These are phyloP conservation scores for Aspergillus kassunensis DNA, from an alignment of 495 filamentous ascomycete genomes.

Conservation along the genomic window DNA sequence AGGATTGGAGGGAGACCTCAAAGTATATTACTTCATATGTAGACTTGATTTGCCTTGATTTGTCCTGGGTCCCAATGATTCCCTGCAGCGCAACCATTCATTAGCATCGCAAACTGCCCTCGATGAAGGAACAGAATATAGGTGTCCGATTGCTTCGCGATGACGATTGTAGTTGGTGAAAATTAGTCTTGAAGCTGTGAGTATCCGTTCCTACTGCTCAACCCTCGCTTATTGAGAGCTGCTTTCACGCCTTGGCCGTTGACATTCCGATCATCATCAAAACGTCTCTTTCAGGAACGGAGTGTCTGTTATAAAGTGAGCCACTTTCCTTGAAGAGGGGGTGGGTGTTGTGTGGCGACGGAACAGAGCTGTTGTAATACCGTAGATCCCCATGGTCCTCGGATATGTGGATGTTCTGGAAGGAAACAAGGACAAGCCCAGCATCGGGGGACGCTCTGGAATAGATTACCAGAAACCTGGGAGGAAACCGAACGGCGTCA, in stretches of 20 bases:
- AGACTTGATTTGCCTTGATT: too few relatives aligned
- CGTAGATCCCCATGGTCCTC: background rate
- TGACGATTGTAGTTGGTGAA: background rate
- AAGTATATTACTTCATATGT: too few relatives aligned
- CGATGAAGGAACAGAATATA: too few relatives aligned
- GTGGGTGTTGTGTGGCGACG: background rate
- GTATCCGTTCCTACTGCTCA: background rate
- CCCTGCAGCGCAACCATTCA: background rate
- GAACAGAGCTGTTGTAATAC: background rate
- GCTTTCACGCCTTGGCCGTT: background rate
- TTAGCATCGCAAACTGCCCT: background rate
- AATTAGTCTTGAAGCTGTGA: background rate
- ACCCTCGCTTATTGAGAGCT: conserved; percentile 13
- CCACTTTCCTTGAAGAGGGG: background rate
- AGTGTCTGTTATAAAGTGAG: background rate
- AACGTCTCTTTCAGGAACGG: background rate
- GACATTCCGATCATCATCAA: background rate
- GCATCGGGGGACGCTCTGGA: background rate
- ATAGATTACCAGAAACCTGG: conserved; percentile 8
- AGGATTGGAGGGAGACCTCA: too few relatives aligned
- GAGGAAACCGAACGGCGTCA: conserved; percentile 1
- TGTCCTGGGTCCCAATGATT: background rate
- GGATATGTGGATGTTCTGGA: background rate
- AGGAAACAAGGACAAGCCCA: background rate
- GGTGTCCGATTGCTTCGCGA: conserved; percentile 3